A percentile compares a stretch with the other conserved stretches of the same genome.
phyloP scores from a whole-genome alignment of 495 filamentous ascomycete species.

The Sabuloglossum arenarium region DNA sequence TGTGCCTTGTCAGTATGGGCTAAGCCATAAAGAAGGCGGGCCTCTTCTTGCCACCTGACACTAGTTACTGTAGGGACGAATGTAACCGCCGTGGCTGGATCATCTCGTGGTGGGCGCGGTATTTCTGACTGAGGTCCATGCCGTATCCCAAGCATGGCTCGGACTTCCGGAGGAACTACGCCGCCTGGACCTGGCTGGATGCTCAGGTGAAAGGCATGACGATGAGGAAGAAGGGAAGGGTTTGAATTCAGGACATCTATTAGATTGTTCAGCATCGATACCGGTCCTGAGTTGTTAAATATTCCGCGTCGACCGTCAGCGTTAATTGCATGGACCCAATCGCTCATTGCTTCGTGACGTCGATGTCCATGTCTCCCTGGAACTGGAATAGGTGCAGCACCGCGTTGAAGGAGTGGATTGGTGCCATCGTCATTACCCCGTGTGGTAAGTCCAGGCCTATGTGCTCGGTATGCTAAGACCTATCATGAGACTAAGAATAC shows the following conservation, averaged over 20 bases:
- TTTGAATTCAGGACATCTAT: constrained; percentile 25
- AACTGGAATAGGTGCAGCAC: not conserved
- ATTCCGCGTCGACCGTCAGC: constrained; percentile 22
- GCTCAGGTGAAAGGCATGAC: constrained; percentile 35
- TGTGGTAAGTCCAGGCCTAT: constrained; percentile 25
- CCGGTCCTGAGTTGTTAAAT: constrained; percentile 33
- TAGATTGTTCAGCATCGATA: constrained; percentile 39
- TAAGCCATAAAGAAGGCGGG: constrained; percentile 59
- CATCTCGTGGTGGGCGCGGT: constrained; percentile 27
- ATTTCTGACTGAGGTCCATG: constrained; percentile 21
- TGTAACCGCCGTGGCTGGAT: constrained; percentile 42
- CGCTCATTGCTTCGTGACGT: constrained; percentile 13
- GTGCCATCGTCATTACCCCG: constrained; percentile 51
- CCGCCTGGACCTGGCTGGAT: constrained; percentile 23
- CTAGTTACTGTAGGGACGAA: constrained; percentile 50
- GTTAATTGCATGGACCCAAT: constrained; percentile 36
- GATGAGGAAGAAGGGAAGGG: constrained; percentile 23
- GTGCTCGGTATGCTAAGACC: constrained; percentile 30
- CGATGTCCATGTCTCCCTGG: constrained; percentile 5
- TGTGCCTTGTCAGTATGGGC: constrained; percentile 47
- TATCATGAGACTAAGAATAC: not conserved
- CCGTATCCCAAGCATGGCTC: constrained; percentile 33
- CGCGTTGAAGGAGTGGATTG: constrained; percentile 45
- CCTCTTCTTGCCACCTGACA: constrained; percentile 77
- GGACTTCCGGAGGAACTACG: constrained; percentile 31